phyloP scores from a whole-genome alignment of 768 basidiomycete genomes.

The Lactarius sp. region DNA sequence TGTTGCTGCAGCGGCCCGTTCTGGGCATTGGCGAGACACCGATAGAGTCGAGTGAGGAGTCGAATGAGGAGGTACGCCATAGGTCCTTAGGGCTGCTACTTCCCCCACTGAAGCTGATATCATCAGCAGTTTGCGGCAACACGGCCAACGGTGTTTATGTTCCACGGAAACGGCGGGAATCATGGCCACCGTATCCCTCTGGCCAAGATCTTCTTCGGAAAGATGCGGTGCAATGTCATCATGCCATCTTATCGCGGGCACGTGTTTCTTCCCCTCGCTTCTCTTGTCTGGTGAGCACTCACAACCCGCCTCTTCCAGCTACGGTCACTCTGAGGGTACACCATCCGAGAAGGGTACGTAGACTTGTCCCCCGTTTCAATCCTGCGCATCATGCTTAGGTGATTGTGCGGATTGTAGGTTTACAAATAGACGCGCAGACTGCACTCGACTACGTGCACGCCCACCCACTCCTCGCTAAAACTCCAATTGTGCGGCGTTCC shows the following conservation, averaged over 20 bases:
- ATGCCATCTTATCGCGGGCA: slow-evolving; percentile 94
- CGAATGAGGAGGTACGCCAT: slow-evolving; percentile 53
- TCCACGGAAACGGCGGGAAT: slow-evolving; percentile 88
- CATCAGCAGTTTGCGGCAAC: slow-evolving; percentile 38
- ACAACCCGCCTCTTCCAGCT: slow-evolving; percentile 42
- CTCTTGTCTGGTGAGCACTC: not conserved
- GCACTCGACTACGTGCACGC: slow-evolving; percentile 65
- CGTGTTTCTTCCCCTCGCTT: slow-evolving; percentile 26
- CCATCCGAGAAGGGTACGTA: slow-evolving; percentile 76
- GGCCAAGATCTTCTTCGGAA: slow-evolving; percentile 72
- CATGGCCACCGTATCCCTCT: slow-evolving; percentile 88
- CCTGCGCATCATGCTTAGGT: not conserved
- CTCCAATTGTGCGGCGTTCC: slow-evolving; percentile 52
- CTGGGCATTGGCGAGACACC: slow-evolving; percentile 33
- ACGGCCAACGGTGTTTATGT: slow-evolving; percentile 87
- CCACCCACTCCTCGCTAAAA: slow-evolving; percentile 60
- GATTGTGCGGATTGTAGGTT: slow-evolving; percentile 40
- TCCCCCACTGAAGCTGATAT: not conserved
- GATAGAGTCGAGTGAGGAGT: slow-evolving; percentile 35
- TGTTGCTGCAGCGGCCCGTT: slow-evolving; percentile 61
- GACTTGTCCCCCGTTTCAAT: not conserved
- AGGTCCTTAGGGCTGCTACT: not conserved
- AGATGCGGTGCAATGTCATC: slow-evolving; percentile 88
- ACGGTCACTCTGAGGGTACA: slow-evolving; percentile 81
- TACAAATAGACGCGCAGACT: slow-evolving; percentile 82